Percentiles rank a stretch among this genome's conserved stretches.
These are phyloP conservation scores for Suillus americanus DNA, from an alignment of 768 basidiomycete genomes.

Conservation along the genomic window DNA sequence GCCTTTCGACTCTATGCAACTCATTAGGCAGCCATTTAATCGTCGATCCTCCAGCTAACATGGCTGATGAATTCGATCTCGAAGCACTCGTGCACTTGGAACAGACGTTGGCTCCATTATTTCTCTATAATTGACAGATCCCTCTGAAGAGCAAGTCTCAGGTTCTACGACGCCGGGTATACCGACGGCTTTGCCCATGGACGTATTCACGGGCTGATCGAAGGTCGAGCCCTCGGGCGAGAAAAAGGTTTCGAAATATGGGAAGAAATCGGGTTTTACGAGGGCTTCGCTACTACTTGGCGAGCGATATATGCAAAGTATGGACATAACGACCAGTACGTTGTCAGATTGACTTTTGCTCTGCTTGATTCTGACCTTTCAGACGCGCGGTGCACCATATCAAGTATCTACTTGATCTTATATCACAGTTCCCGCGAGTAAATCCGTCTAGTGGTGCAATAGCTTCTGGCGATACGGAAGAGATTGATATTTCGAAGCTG, in stretches of 20 bases:
- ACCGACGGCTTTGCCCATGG: slow-evolving; percentile 82
- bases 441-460: slow-evolving; percentile 58
- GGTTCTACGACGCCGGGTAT: slow-evolving; percentile 82
- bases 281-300: slow-evolving; percentile 83
- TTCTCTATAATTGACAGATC: background rate
- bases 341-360: slow-evolving; percentile 4
- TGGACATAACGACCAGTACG: slow-evolving; percentile 49
- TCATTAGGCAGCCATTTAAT: background rate
- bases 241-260: slow-evolving; percentile 95
- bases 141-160: slow-evolving; percentile 29
- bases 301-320: slow-evolving; percentile 45
- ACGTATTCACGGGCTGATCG: slow-evolving; percentile 83
- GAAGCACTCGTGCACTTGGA: slow-evolving; percentile 62
- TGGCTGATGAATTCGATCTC: slow-evolving; percentile 46
- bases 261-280: slow-evolving; percentile 95
- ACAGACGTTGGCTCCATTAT: slow-evolving; percentile 48
- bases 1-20: background rate
- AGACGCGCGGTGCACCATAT: slow-evolving; percentile 67
- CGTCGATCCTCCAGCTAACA: background rate
- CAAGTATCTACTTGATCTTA: slow-evolving; percentile 65
- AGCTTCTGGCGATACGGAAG: slow-evolving; percentile 33
- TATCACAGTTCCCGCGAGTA: slow-evolving; percentile 70
- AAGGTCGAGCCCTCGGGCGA: slow-evolving; percentile 85
- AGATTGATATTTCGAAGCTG: slow-evolving; percentile 72
- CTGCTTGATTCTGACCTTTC: slow-evolving; percentile 3